Evolutionary conservation across 2,329 filamentous ascomycete genomes (phyloP).

Genomic region (Tolypocladium inflatum): DNA sequence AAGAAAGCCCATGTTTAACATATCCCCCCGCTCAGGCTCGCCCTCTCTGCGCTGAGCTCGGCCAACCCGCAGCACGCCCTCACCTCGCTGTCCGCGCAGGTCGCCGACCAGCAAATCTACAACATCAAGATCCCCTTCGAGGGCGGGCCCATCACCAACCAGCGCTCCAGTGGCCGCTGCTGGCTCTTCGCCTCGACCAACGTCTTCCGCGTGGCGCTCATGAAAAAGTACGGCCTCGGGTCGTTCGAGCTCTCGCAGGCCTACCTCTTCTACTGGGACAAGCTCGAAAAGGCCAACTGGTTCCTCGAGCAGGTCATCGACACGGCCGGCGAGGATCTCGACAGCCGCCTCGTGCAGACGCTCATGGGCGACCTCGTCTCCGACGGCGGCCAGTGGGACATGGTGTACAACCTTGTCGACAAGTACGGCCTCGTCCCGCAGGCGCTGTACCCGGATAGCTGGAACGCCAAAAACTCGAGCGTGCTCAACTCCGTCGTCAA

Average conservation of each 20-base stretch:
- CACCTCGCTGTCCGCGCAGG: constrained; percentile 49
- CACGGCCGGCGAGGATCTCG: constrained; percentile 60
- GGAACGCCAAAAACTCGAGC: constrained; percentile 62
- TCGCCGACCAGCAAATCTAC: constrained; percentile 70
- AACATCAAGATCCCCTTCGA: constrained; percentile 76
- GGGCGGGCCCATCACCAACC: constrained; percentile 76
- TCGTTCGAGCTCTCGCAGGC: constrained; percentile 79
- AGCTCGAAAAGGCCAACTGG: constrained; percentile 84
- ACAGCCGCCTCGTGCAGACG: constrained; percentile 62
- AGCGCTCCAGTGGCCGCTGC: constrained; percentile 72
- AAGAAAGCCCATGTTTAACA: background rate
- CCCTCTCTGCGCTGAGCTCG: constrained; percentile 61
- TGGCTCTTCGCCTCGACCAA: constrained; percentile 93
- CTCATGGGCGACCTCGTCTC: constrained; percentile 59
- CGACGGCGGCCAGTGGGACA: constrained; percentile 88
- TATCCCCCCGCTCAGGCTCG: constrained; percentile 44
- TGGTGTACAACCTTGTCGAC: constrained; percentile 75
- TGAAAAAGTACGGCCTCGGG: constrained; percentile 70
- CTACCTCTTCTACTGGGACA: constrained; percentile 90
- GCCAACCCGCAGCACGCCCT: constrained; percentile 59
- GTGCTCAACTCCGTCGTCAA: constrained; percentile 67
- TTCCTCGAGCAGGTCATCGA: constrained; percentile 79
- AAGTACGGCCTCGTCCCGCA: constrained; percentile 90
- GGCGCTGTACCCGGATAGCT: constrained; percentile 70
- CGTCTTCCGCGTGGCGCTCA: constrained; percentile 78